phyloP scores from a whole-genome alignment of 177 flowering plant genomes.

The Vitis hybrid region DNA sequence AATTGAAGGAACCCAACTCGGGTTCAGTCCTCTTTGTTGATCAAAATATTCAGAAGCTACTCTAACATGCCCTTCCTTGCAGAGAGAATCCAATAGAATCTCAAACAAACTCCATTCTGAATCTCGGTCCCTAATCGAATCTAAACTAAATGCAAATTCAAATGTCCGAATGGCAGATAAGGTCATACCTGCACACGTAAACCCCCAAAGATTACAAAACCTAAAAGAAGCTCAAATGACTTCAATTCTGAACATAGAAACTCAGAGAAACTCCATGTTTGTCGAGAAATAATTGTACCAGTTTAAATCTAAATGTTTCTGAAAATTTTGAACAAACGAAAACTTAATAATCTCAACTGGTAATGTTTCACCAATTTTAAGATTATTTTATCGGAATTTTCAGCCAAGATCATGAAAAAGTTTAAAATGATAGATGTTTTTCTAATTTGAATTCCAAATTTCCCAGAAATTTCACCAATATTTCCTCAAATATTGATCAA shows the following conservation, averaged over 20 bases:
- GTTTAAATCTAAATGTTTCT: too few species aligned
- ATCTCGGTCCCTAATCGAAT: constrained; percentile 10
- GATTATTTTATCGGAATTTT: too few species aligned
- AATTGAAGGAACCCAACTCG: constrained; percentile 45
- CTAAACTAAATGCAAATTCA: constrained; percentile 47
- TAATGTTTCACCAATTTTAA: too few species aligned
- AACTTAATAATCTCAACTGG: too few species aligned
- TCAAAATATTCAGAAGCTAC: constrained; percentile 53
- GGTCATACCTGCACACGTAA: constrained; percentile 36
- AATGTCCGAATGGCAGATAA: constrained; percentile 58
- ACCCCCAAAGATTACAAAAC: background rate
- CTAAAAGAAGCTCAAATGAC: background rate
- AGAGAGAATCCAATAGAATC: constrained; percentile 67
- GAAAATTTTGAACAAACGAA: background rate
- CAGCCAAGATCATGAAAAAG: too few species aligned
- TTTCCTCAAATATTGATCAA: too few species aligned
- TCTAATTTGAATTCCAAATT: too few species aligned
- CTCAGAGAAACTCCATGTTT: too few species aligned
- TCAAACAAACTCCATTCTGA: constrained; percentile 42
- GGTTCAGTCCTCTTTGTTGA: constrained; percentile 27
- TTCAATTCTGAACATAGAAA: background rate
- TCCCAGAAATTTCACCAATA: too few species aligned
- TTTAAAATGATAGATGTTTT: too few species aligned
- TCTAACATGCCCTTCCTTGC: constrained; percentile 75
- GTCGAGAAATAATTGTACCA: too few species aligned